Evolutionary conservation across 257 asterid genomes (phyloP).

Genomic region (Solanum tarijense): DNA sequence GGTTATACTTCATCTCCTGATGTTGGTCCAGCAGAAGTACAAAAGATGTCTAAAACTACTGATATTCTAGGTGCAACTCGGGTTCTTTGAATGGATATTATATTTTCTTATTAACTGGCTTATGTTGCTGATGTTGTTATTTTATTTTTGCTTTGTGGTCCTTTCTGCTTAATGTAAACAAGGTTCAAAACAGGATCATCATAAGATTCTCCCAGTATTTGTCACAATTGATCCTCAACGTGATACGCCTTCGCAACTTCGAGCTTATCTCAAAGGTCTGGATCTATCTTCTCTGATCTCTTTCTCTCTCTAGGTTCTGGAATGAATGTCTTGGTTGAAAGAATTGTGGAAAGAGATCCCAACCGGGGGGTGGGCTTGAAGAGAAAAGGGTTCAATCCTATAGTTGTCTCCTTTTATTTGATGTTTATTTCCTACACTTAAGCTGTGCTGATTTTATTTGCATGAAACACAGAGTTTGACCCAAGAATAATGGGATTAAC

Average conservation of each 20-base stretch:
- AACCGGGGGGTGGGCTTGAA: not conserved
- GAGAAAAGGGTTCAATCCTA: not conserved
- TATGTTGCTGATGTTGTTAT: not conserved
- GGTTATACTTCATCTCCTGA: conserved; percentile 98
- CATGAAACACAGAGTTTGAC: conserved; percentile 54
- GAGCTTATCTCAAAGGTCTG: conserved; percentile 75
- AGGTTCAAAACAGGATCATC: conserved; percentile 62
- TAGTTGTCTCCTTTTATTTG: not conserved
- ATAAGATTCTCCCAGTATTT: conserved; percentile 72
- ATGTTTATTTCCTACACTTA: not conserved
- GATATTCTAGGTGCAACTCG: conserved; percentile 51
- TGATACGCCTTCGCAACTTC: conserved; percentile 80
- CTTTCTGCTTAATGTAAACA: conserved; percentile 9
- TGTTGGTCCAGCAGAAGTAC: conserved; percentile 91
- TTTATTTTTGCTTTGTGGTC: not conserved
- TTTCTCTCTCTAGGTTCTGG: not conserved
- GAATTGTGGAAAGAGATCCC: not conserved
- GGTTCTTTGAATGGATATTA: not conserved
- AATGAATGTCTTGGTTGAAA: not conserved
- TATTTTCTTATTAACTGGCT: not conserved
- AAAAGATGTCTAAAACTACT: conserved; percentile 69
- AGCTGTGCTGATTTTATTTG: not conserved
- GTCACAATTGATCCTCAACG: conserved; percentile 97
- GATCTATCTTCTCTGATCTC: not conserved
- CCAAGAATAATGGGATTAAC: conserved; percentile 76